Evolutionary conservation across 768 basidiomycete genomes (phyloP).

Genomic region (Phlebiopsis flavidoalba): DNA sequence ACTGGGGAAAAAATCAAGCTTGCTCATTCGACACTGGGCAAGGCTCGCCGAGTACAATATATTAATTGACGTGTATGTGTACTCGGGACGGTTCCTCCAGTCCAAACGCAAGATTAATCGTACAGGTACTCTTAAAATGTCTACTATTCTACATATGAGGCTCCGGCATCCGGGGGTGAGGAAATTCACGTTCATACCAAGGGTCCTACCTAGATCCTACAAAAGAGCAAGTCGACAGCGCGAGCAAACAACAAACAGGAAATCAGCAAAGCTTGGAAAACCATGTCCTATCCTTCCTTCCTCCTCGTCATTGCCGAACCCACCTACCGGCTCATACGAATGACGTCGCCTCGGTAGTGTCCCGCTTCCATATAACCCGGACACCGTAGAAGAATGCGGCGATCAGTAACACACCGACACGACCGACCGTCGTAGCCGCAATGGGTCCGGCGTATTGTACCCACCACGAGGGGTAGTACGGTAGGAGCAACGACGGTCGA

Average conservation of each 20-base stretch:
- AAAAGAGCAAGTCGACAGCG: not conserved
- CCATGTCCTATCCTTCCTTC: constrained; percentile 6
- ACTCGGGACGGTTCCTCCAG: not conserved
- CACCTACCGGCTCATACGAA: constrained; percentile 90
- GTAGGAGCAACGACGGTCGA: constrained; percentile 78
- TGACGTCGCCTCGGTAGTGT: constrained; percentile 78
- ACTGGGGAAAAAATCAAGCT: not conserved
- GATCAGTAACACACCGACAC: constrained; percentile 58
- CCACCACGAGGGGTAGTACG: constrained; percentile 88
- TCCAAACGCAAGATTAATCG: not conserved
- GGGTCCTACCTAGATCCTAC: not conserved
- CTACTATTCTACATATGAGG: constrained; percentile 18
- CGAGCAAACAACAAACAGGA: not conserved
- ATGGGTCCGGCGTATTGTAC: constrained; percentile 65
- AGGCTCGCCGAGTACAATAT: not conserved
- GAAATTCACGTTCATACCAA: constrained; percentile 1
- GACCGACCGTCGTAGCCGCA: constrained; percentile 48
- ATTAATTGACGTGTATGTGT: not conserved
- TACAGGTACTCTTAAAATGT: constrained; percentile 9
- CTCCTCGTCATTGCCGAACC: constrained; percentile 60
- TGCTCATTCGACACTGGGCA: not conserved
- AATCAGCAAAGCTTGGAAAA: not conserved
- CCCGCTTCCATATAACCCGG: constrained; percentile 62
- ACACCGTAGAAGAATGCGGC: constrained; percentile 72
- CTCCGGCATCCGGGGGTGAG: not conserved